Base-by-base conservation (phyloP, 331 rosid genomes). In the Arachis monticola region DNA sequence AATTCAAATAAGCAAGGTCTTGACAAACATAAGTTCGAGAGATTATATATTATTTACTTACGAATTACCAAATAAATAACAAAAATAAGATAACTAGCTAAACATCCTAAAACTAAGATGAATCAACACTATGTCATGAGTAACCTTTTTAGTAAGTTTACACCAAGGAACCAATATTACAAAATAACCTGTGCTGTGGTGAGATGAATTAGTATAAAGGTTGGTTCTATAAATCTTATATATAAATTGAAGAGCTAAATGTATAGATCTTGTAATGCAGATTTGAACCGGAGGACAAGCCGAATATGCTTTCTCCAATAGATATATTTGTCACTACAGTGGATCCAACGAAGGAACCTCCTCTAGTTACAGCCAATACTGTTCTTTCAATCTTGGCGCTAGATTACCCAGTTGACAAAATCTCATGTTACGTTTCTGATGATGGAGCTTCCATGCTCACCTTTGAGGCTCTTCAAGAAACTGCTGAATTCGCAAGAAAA, bases 381-480 rank as follows among this genome's bases (percentile, higher is more conserved):
- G 83, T 95, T 73, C 93, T 95, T 79, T 95, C 97, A 12, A 90
- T 95, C 70, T 85, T 95, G 83, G 91, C 97, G 73, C 60, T 95
- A 89, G 99, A 92, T 83, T 95, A 95, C 53, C 99, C 99, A 17
- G 90, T 90, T 51, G 86, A 84, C 47, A 95, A 92, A 81, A 78
- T 95, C 60, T 90, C 99, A 56, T 95, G 97, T 87, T 95, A 95
- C 9, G 86, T 95, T 77, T 92, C 99, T 82, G 99, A 95, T 68
- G 99, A 95, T 69, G 99, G 97, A 35, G 90, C 99, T 74, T 92
- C 99, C 75, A 89, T 95, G 97, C 96, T 91, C 72, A 88, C 97
- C 71, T 95, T 92, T 66, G 97, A 95, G 81, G 92, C 97, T 74
- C 82, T 95, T 80, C 95, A 96, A 47, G 96, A 87, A 90, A 95